These are phyloP conservation scores for Saccharomyces pastorianus DNA, from an alignment of 1,139 yeast species.

Conservation along the genomic window DNA sequence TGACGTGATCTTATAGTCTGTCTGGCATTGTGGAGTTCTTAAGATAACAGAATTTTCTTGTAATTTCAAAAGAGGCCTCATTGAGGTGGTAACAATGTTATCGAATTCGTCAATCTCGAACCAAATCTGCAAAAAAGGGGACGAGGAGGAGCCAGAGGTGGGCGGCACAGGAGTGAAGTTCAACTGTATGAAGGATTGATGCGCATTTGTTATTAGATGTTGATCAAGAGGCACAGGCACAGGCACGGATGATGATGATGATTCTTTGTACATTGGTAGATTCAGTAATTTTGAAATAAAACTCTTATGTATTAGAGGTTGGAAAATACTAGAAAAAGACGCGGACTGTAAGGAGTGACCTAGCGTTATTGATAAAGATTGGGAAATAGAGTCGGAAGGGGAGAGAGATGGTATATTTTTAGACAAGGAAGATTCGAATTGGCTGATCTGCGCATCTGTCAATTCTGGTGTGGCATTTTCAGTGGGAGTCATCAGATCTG, in stretches of 20 bases:
- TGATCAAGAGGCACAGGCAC: background rate
- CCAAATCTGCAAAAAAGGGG: slow-evolving; percentile 52
- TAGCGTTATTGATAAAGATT: background rate
- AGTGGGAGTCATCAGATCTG: background rate
- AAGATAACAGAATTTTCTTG: slow-evolving; percentile 16
- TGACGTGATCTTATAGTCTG: slow-evolving; percentile 21
- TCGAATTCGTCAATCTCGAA: slow-evolving; percentile 40
- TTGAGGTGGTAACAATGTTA: slow-evolving; percentile 37
- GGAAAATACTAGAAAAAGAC: background rate
- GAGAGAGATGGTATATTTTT: background rate
- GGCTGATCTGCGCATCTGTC: background rate
- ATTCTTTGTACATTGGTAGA: slow-evolving; percentile 23
- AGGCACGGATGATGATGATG: background rate
- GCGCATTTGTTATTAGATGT: slow-evolving; percentile 24
- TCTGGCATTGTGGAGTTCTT: slow-evolving; percentile 22
- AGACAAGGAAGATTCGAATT: background rate
- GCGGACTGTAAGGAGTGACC: background rate
- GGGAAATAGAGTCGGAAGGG: background rate
- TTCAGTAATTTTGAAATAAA: slow-evolving; percentile 32
- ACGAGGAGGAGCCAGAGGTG: background rate
- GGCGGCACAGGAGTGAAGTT: slow-evolving; percentile 37
- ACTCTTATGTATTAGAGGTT: background rate
- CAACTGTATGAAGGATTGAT: slow-evolving; percentile 41
- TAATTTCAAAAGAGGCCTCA: slow-evolving; percentile 19
- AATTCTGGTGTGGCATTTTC: background rate